phyloP scores from a whole-genome alignment of 495 filamentous ascomycete genomes.

The Penicillium verhagenii region DNA sequence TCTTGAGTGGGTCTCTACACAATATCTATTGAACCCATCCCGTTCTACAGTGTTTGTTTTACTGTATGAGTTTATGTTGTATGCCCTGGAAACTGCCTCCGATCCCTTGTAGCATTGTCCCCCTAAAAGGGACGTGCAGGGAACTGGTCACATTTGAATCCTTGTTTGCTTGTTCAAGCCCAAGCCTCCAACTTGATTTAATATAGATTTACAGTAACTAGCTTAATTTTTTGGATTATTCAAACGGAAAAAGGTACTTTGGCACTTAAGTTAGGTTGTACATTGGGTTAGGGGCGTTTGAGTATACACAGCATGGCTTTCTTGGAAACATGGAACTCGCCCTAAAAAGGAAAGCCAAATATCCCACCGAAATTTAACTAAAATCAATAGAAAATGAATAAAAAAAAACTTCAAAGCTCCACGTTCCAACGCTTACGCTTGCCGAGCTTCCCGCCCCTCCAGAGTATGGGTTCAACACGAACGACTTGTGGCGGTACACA shows the following conservation, averaged over 20 bases:
- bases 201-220: not conserved
- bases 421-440: constrained; percentile 23
- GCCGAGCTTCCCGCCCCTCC: constrained; percentile 29
- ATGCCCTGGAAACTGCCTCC: not conserved
- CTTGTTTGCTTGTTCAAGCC: constrained; percentile 1
- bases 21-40: not conserved
- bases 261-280: not conserved
- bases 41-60: no score
- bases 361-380: no score
- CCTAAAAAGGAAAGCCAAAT: not conserved
- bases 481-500: constrained; percentile 10
- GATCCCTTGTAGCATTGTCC: constrained; percentile 8
- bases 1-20: not conserved
- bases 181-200: not conserved
- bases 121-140: constrained; percentile 3
- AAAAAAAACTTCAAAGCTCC: constrained; percentile 5
- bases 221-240: no score
- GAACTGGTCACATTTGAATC: constrained; percentile 21
- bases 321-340: not conserved
- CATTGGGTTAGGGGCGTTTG: not conserved
- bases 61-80: no score
- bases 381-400: no score
- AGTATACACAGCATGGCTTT: not conserved
- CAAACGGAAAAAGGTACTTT: no score
- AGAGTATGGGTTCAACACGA: constrained; percentile 11